Evolutionary conservation across 768 basidiomycete genomes (phyloP).

Genomic region (Chiua virens): DNA sequence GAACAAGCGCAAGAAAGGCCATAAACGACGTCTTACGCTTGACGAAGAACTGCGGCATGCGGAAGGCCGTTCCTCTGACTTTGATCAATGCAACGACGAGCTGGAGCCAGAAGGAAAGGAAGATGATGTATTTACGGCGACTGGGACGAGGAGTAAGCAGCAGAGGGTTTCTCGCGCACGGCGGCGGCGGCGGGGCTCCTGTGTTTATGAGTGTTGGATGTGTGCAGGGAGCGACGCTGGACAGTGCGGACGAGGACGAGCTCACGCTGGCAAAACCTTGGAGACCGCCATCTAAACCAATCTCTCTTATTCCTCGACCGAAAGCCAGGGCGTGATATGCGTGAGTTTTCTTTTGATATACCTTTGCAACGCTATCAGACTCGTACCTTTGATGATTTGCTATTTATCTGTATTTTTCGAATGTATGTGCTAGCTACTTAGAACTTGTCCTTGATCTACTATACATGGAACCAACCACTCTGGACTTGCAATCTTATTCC

Average conservation of each 20-base stretch:
- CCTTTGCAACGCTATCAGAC: not conserved
- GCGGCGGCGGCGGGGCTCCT: slow-evolving; percentile 69
- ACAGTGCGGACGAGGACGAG: slow-evolving; percentile 17
- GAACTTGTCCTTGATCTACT: too few relatives aligned
- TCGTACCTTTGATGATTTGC: not conserved
- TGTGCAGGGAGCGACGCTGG: slow-evolving; percentile 50
- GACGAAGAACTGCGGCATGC: slow-evolving; percentile 66
- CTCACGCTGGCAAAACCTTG: not conserved
- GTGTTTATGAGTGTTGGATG: slow-evolving; percentile 73
- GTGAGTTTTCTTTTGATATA: slow-evolving; percentile 3
- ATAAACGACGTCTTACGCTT: slow-evolving; percentile 51
- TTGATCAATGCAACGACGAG: slow-evolving; percentile 38
- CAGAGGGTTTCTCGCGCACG: slow-evolving; percentile 68
- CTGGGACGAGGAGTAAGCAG: slow-evolving; percentile 55
- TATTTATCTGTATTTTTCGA: slow-evolving; percentile 27
- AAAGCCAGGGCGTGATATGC: slow-evolving; percentile 19
- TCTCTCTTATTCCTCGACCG: slow-evolving; percentile 26
- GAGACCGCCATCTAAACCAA: slow-evolving; percentile 6
- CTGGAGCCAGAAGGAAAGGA: slow-evolving; percentile 34
- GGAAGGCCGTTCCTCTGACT: slow-evolving; percentile 32
- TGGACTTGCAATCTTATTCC: slow-evolving; percentile 16
- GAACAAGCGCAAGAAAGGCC: slow-evolving; percentile 18
- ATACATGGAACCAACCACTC: not conserved
- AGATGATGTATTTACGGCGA: slow-evolving; percentile 51
- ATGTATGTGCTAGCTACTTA: slow-evolving; percentile 2